A percentile compares a stretch with the other conserved stretches of the same genome.
phyloP scores from a whole-genome alignment of 208 protist species.

The Leishmania martiniquensis region DNA sequence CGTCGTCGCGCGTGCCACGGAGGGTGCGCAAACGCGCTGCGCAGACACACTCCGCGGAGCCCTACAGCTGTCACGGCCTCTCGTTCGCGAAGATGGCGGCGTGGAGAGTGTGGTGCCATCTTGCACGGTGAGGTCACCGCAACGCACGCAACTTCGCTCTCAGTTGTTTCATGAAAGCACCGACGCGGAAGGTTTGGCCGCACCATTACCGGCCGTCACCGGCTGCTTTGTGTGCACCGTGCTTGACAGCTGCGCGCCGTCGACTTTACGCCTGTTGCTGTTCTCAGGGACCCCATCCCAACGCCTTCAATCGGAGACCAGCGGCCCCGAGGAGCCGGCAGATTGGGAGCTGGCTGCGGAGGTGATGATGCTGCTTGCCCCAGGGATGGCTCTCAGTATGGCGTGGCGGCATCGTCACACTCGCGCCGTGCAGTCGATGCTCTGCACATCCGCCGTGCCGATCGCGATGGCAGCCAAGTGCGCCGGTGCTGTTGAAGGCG shows the following conservation, averaged over 20 bases:
- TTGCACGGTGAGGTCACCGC: not conserved
- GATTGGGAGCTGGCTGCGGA: not conserved
- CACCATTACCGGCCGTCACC: not conserved
- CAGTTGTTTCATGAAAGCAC: not conserved
- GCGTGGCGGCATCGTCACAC: slow-evolving; percentile 6
- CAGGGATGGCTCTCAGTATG: not conserved
- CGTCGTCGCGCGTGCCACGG: not conserved
- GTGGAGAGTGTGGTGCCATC: not conserved
- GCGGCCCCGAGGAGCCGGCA: not conserved
- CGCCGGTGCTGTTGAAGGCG: not conserved
- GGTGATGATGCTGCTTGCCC: not conserved
- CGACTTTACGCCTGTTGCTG: slow-evolving; percentile 9
- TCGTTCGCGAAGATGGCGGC: too few relatives aligned
- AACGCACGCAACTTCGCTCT: not conserved
- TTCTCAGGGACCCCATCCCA: not conserved
- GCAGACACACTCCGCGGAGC: not conserved
- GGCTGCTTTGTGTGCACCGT: slow-evolving; percentile 6
- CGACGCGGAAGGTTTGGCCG: not conserved
- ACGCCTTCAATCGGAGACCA: not conserved
- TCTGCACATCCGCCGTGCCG: not conserved
- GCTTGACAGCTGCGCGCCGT: slow-evolving; percentile 13
- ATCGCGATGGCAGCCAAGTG: not conserved
- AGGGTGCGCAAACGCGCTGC: not conserved
- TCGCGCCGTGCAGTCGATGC: not conserved
- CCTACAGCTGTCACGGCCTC: not conserved